Conservation (phyloP, 228 moss, liverwort and hornwort genomes). For the Sphagnum magellanicum region DNA sequence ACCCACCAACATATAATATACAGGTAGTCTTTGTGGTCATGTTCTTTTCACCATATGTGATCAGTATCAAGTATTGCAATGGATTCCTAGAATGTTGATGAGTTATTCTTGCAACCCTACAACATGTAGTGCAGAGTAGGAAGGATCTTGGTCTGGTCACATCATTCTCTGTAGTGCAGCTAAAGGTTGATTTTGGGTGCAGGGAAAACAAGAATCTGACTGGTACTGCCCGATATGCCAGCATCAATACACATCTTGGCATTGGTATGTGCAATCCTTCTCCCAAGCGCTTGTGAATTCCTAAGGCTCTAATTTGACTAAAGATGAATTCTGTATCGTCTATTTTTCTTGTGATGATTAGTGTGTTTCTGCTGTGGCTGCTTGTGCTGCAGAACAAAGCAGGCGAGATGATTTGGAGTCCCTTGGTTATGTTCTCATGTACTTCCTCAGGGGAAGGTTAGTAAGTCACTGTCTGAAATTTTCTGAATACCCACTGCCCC, state of each 20-base stretch:
- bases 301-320: too few species aligned
- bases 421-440: conserved; percentile 94
- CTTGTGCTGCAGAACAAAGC: conserved; percentile 69
- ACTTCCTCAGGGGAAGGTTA: conserved; percentile 92
- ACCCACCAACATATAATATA: conserved; percentile 91
- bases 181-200: conserved; percentile 1
- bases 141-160: too few species aligned
- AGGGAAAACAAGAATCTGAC: conserved; percentile 98
- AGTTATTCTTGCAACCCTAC: too few species aligned
- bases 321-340: too few species aligned
- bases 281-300: too few species aligned
- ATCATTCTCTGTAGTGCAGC: too few species aligned
- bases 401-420: conserved; percentile 98
- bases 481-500: neutral
- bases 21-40: conserved; percentile 33
- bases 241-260: conserved; percentile 97
- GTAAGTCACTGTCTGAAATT: neutral
- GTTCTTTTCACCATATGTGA: too few species aligned
- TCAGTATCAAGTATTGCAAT: too few species aligned
- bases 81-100: too few species aligned
- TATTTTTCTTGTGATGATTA: too few species aligned
- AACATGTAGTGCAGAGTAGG: too few species aligned
- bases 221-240: conserved; percentile 97
- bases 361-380: too few species aligned
- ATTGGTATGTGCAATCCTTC: conserved; percentile 53